Evolutionary conservation across 768 basidiomycete genomes (phyloP).

Genomic region (Pulveroboletus sp.): DNA sequence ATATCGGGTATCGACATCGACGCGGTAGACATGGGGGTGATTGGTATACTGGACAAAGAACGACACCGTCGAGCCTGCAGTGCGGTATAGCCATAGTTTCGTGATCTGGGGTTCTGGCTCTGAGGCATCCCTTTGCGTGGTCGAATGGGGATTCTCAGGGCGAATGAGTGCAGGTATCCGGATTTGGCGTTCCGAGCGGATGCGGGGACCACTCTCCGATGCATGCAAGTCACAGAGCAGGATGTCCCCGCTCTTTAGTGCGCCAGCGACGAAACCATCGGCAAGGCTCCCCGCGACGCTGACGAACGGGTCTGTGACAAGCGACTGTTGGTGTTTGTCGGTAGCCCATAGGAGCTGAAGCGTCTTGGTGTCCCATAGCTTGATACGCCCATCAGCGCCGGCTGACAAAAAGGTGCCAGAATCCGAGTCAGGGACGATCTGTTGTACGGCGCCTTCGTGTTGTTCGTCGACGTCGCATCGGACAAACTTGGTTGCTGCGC

Average conservation of each 20-base stretch:
- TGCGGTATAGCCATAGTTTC: conserved; percentile 16
- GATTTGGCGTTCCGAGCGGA: no score
- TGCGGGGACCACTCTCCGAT: no score
- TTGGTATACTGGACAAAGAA: conserved; percentile 52
- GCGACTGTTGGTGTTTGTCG: no score
- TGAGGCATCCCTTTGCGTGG: not conserved
- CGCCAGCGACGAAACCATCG: conserved; percentile 47
- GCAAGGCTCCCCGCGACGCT: conserved; percentile 45
- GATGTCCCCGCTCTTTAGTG: conserved; percentile 51
- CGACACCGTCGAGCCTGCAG: conserved; percentile 1
- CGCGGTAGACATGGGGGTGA: conserved; percentile 50
- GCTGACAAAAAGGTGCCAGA: no score
- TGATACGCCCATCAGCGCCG: no score
- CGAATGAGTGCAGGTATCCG: no score
- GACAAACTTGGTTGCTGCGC: conserved; percentile 42
- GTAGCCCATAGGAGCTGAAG: no score
- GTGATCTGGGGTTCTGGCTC: conserved; percentile 7
- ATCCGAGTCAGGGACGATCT: conserved; percentile 48
- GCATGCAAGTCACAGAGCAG: no score
- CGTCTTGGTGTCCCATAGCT: no score
- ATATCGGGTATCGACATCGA: conserved; percentile 35
- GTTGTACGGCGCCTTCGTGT: conserved; percentile 56
- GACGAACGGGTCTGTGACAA: no score
- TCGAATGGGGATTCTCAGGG: conserved; percentile 6
- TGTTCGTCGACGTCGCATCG: conserved; percentile 51